Percentiles rank a stretch among this genome's conserved stretches.
phyloP scores from a whole-genome alignment of 345 rosid genomes.

The Corchorus olitorius region DNA sequence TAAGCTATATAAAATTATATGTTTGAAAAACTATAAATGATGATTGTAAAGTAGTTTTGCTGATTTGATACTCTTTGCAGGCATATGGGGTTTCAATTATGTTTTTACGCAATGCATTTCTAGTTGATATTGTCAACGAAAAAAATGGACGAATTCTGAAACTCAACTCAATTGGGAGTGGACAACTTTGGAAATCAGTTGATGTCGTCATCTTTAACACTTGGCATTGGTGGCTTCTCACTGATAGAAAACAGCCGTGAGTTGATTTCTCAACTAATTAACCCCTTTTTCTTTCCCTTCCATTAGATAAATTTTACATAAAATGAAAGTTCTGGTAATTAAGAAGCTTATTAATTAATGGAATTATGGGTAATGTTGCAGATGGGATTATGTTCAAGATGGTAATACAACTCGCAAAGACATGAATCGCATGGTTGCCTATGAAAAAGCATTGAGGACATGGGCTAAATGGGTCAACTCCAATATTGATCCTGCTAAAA shows the following conservation, averaged over 20 bases:
- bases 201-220: constrained; percentile 69
- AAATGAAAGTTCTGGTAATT: no score
- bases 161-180: constrained; percentile 57
- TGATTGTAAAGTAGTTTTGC: background rate
- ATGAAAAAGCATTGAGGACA: constrained; percentile 43
- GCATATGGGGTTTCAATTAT: constrained; percentile 42
- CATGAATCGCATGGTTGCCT: constrained; percentile 41
- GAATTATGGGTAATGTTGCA: constrained; percentile 4
- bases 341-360: no score
- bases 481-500: constrained; percentile 32
- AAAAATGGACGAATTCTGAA: constrained; percentile 46
- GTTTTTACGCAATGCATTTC: constrained; percentile 71
- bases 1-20: no score
- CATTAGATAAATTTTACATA: background rate
- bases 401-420: constrained; percentile 27
- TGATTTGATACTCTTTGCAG: constrained; percentile 31
- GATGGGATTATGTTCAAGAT: constrained; percentile 40
- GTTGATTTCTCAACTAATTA: background rate
- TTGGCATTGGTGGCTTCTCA: constrained; percentile 99
- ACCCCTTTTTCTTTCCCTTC: background rate
- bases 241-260: constrained; percentile 73
- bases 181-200: constrained; percentile 50
- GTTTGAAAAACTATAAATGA: no score
- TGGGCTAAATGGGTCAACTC: constrained; percentile 46
- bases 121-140: constrained; percentile 58